Base-by-base conservation (phyloP, 2,329 filamentous ascomycete species). In the Sclerotinia sclerotiorum region DNA sequence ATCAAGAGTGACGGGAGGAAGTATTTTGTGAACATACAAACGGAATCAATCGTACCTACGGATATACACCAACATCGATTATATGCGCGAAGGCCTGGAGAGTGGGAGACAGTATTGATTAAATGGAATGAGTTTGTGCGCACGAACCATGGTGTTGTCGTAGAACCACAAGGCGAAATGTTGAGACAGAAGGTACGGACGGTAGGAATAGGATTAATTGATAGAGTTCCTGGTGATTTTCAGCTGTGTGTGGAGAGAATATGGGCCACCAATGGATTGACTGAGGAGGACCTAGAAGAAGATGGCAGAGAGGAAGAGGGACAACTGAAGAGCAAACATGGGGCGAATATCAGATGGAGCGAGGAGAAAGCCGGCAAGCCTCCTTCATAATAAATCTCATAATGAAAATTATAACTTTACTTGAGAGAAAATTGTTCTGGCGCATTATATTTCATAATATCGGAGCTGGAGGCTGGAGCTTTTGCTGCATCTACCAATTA, bases 21-120 rank as follows among this genome's bases (percentile, higher is more conserved):
- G 75, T 99, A 98, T 82, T 92, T 97, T 69, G 88, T 99, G 76
- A 99, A 99, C 79, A 82, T 99, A 21, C 95, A 98, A 82, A 97
- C 94, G 3, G 94, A 99, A 77, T 92, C 91, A 1, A 89, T 99
- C 67, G 92, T 97, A 60, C 91, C 93, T 15, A 94, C 93, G n/a
- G 95, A 99, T 78, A 84, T 99, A 71, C 95, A 98, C 79, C 95
- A 99, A 79, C 95, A 99, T 79, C 85, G 95, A 62, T 81, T 99
- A 5, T 97, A 93, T 74, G 85, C 90, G 11, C 90, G 89, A 76
- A 86, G 87, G 11, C 89, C 91, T 0, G 93, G 93, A 0, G 85
- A 94, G 75, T 99, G 95, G 95, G 94, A 99, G 83, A 97, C 95
- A 1, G 86, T 97, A n/a, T 80, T 96, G 58, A 90, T 99, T 72